Evolutionary conservation across 805 yeast species (phyloP).

Genomic region (Yamadazyma sp.): DNA sequence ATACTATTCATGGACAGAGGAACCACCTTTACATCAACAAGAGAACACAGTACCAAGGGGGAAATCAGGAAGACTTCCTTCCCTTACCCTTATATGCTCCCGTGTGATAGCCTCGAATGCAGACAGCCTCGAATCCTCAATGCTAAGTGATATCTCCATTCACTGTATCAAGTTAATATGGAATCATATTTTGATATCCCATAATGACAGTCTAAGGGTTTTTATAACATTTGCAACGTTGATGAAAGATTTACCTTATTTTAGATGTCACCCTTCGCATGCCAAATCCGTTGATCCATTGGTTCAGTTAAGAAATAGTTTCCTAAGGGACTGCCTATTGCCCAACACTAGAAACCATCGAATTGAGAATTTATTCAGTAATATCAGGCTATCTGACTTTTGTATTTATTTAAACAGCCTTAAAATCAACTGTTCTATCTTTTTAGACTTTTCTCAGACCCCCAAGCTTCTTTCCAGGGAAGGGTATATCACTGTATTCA

Average conservation of each 20-base stretch:
- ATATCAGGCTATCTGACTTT: conserved; percentile 26
- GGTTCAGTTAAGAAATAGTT: neutral
- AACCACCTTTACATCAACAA: conserved; percentile 12
- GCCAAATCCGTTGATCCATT: conserved; percentile 3
- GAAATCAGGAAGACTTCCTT: conserved; percentile 12
- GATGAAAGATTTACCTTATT: conserved; percentile 15
- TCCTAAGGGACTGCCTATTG: conserved; percentile 7
- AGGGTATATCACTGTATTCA: conserved; percentile 26
- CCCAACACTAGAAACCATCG: conserved; percentile 23
- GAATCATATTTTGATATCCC: conserved; percentile 24
- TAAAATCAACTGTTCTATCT: conserved; percentile 18
- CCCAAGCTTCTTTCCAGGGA: conserved; percentile 18
- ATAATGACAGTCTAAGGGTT: conserved; percentile 30
- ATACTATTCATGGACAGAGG: conserved; percentile 18
- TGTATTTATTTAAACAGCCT: conserved; percentile 19
- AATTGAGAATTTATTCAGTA: conserved; percentile 35
- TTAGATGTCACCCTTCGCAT: conserved; percentile 25
- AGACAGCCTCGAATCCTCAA: conserved; percentile 18
- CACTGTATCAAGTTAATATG: conserved; percentile 34
- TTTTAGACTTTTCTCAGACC: conserved; percentile 29
- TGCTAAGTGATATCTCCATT: conserved; percentile 25
- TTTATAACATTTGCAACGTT: conserved; percentile 30
- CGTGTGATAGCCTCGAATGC: conserved; percentile 29
- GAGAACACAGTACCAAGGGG: neutral
- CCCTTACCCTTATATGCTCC: conserved; percentile 26